A percentile compares a stretch with the other conserved stretches of the same genome.
Evolutionary conservation across 2,329 filamentous ascomycete genomes (phyloP).

Genomic region (Fusarium annulatum): DNA sequence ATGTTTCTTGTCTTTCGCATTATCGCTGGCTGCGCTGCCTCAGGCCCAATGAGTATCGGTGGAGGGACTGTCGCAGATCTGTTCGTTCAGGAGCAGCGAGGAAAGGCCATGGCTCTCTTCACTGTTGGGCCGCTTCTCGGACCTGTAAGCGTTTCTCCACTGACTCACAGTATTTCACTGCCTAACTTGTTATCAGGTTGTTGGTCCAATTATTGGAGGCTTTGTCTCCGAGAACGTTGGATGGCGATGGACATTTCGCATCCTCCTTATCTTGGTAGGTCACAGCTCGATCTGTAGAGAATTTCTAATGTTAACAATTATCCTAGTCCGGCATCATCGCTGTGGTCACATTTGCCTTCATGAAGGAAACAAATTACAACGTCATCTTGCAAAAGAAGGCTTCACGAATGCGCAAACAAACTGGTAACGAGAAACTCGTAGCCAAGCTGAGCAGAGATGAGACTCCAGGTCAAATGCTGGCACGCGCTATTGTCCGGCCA

Average conservation of each 20-base stretch:
- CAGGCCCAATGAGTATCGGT: conserved; percentile 31
- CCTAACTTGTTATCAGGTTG: neutral
- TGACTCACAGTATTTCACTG: fast-evolving
- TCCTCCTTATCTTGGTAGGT: conserved; percentile 56
- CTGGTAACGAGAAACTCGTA: conserved; percentile 31
- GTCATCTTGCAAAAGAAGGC: conserved; percentile 19
- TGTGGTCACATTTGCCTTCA: conserved; percentile 20
- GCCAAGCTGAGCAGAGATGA: conserved; percentile 14
- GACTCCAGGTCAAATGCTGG: conserved; percentile 34
- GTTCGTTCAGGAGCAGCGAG: conserved; percentile 52
- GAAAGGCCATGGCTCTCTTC: conserved; percentile 71
- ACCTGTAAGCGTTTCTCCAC: conserved; percentile 49
- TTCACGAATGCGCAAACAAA: conserved; percentile 7
- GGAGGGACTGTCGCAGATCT: conserved; percentile 34
- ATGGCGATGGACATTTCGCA: conserved; percentile 63
- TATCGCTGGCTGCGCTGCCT: conserved; percentile 30
- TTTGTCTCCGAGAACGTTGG: conserved; percentile 59
- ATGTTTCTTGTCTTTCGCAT: conserved; percentile 36
- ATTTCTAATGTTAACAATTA: neutral
- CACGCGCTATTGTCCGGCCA: conserved; percentile 53
- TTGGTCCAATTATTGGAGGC: conserved; percentile 53
- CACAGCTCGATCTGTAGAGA: fast-evolving
- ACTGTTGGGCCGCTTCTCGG: conserved; percentile 69
- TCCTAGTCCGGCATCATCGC: neutral
- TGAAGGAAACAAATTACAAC: conserved; percentile 45